Base-by-base conservation (phyloP, 2,329 filamentous ascomycete species). In the Aspergillus candidus region DNA sequence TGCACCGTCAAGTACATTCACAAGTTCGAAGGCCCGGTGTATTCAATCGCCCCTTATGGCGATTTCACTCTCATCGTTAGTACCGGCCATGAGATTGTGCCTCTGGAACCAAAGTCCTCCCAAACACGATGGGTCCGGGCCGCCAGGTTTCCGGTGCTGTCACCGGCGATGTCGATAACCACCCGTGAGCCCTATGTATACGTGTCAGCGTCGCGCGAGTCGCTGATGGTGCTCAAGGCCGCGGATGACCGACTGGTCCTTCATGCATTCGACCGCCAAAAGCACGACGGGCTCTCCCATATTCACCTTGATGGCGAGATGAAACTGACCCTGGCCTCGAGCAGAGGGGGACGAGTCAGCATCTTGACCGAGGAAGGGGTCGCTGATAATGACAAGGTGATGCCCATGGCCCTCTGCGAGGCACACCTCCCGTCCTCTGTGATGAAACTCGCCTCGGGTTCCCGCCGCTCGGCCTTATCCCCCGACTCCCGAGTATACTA, bases 131-230 rank as follows among this genome's bases (percentile, higher is more conserved):
- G 72, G 66, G 57, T 57, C 29, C 64, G 61, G 27, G 59, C 62
- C 3, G 65, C 66, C 18, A 58, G 62, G 13, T 65, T 64, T 45
- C 56, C 62, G 10, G 56, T 78, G 6, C 68, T 72, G 3, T 79
- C 76, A 3, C 61, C 70, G 2, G 77, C 72, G 3, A 62, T 76
- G 6, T 68, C 74, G 6, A 66, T 82, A 34, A 74, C 73, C 1
- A 67, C 73, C 11, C 61, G 66, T 7, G 61, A 63, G 2, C 62
- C 67, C 1, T 68, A 71, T 17, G 69, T 83, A 22, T 74, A 78
- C 47, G 66, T 81, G 37, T 75, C 78, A 1, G 82, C 77, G 1
- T 60, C 69, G 2, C 61, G 66, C 32, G 74, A 82, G 49, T 81
- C 78, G 0, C 66, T 80, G 10, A 60, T 76, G 27, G 67, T 73